Evolutionary conservation across 176 grass and related monocot species (phyloP), one percentile per base, ranked within the genome.

Genomic region (Saccharum officinarum): DNA sequence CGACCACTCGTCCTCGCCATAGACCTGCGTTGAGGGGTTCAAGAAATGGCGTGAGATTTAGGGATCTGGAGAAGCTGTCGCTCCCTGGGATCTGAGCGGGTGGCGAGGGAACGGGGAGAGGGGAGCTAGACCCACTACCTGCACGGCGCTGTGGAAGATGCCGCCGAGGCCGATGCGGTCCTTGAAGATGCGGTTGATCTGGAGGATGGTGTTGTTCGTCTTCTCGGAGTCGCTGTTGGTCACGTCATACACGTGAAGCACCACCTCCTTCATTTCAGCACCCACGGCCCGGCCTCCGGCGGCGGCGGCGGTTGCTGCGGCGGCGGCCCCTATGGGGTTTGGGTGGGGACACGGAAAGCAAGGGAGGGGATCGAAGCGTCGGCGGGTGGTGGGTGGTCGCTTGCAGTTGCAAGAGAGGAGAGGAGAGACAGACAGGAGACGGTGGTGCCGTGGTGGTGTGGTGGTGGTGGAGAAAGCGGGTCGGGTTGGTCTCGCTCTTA

Each of bases 131-230:
- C 7, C 54, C 20, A 59, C n/a, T 62, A 99, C 97, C 93, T 99
- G 94, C 84, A 99, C 72, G 90, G 97, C 97, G 90, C 93, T 96
- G 82, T 99, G 97, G 90, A 99, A 99, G 97, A 99, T 92, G 82
- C 97, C 97, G 75, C 97, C 97, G 83, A 99, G 92, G 83, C 97
- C 93, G 94, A 99, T 94, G 34, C 97, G 93, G 83, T 99, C 97
- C 91, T 99, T 99, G 75, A 94, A 99, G 92, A 99, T 96, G 83
- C 97, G 97, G 80, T 99, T 99, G 88, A 99, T 96, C 90, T 94
- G 92, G 68, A 99, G 88, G 83, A 96, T 99, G 86, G 97, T 96
- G 84, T 94, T 99, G 90, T 99, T 96, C 28, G 93, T 96, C 84
- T 96, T 99, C 88, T 99, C 93, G 26, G 93, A 96, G 72, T 92